Evolutionary conservation across 2,329 filamentous ascomycete genomes (phyloP).

Genomic region (Calonectria multiphialidica): DNA sequence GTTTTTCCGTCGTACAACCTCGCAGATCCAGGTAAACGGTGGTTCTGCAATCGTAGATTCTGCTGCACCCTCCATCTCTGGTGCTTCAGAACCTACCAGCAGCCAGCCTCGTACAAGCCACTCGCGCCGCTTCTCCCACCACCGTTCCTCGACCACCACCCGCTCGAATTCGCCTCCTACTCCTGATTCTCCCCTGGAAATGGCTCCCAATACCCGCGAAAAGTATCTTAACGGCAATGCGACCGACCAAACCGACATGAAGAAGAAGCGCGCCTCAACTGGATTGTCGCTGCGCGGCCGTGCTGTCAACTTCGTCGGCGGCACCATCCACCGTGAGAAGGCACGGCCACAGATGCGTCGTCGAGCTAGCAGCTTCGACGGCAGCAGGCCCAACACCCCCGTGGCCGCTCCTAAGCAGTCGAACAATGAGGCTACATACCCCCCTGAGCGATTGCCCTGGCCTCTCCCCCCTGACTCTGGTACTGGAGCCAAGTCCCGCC

Average conservation of each 20-base stretch:
- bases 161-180: conserved; percentile 65
- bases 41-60: conserved; percentile 41
- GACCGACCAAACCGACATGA: conserved; percentile 60
- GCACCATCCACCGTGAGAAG: conserved; percentile 39
- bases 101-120: conserved; percentile 41
- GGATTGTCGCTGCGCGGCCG: conserved; percentile 62
- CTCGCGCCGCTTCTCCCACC: conserved; percentile 60
- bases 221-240: conserved; percentile 46
- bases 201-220: conserved; percentile 47
- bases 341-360: conserved; percentile 41
- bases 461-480: conserved; percentile 75
- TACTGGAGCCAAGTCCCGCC: conserved; percentile 82
- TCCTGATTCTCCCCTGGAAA: conserved; percentile 59
- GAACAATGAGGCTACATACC: conserved; percentile 45
- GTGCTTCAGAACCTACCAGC: conserved; percentile 43
- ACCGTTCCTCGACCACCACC: conserved; percentile 58
- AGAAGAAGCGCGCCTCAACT: conserved; percentile 65
- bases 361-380: conserved; percentile 65
- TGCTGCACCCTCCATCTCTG: conserved; percentile 39
- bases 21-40: conserved; percentile 44
- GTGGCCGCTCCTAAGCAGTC: conserved; percentile 26
- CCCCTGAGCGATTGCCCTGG: conserved; percentile 64
- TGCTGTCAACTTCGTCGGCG: conserved; percentile 60
- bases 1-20: conserved; percentile 60
- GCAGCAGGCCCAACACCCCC: conserved; percentile 45